phyloP scores from a whole-genome alignment of 2,329 filamentous ascomycete genomes.

The Fusarium virguliforme region DNA sequence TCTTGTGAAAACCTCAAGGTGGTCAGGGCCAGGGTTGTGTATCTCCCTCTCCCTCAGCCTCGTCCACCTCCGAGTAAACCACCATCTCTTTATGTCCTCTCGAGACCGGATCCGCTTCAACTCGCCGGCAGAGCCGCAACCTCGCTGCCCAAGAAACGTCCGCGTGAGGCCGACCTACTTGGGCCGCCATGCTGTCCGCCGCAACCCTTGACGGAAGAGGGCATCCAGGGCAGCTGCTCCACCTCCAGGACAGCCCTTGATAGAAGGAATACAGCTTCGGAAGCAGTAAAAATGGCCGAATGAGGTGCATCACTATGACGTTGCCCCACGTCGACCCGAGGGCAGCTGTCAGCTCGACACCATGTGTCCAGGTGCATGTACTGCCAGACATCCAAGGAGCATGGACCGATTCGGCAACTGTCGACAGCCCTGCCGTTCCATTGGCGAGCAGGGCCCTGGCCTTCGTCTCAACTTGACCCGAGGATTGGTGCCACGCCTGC shows the following conservation, averaged over 20 bases:
- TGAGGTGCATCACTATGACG: slow-evolving; percentile 41
- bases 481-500: slow-evolving; percentile 37
- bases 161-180: slow-evolving; percentile 39
- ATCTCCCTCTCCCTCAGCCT: slow-evolving; percentile 1
- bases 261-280: slow-evolving; percentile 18
- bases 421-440: slow-evolving; percentile 16
- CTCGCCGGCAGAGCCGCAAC: slow-evolving; percentile 43
- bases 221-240: slow-evolving; percentile 16
- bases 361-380: slow-evolving; percentile 16
- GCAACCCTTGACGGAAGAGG: slow-evolving; percentile 2
- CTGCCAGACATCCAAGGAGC: slow-evolving; percentile 23
- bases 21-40: background rate
- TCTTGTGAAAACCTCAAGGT: background rate
- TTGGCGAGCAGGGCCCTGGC: slow-evolving; percentile 15
- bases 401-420: slow-evolving; percentile 1
- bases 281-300: slow-evolving; percentile 20
- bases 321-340: slow-evolving; percentile 26
- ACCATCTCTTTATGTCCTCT: slow-evolving; percentile 42
- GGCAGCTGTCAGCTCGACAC: slow-evolving; percentile 31
- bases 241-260: slow-evolving; percentile 10
- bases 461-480: slow-evolving; percentile 3
- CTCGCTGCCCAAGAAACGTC: slow-evolving; percentile 48
- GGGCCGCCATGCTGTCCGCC: slow-evolving; percentile 45
- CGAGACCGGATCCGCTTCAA: slow-evolving; percentile 1
- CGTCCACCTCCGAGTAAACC: background rate